Base-by-base conservation (phyloP, 495 filamentous ascomycete species). In the Lasiosphaeria hispida region DNA sequence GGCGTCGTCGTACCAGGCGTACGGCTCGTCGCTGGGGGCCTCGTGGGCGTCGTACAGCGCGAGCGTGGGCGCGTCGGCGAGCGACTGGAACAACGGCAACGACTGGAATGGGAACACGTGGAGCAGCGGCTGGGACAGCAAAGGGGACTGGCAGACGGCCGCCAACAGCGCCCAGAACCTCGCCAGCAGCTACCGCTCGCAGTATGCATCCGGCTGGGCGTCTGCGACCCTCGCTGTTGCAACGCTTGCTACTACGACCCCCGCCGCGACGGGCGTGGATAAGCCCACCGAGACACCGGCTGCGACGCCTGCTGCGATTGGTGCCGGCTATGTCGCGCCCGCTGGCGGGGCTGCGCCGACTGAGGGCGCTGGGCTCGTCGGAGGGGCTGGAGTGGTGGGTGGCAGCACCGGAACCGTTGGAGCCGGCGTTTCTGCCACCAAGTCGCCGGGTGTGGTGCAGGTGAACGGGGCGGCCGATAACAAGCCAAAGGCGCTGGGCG, bases 391-490 rank as follows among this genome's bases (percentile, higher is more conserved):
- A 30, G 23, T 30, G 23, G 23, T 30, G 23, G 23, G 17, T 7
- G 43, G 43, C 10, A 47, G 43, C 43, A 47, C 13, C 17, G 43
- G 14, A 15, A 47, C 14, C 5, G 15, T 47, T 7, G 9, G 15
- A 9, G 30, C 30, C 9, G 10, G 17, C 19, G 30, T 13, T 40
- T 34, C 7, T 18, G 38, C 43, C 41, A 38, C 33, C 33, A 33
- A 48, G 4, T 48, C 47, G 9, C 33, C 59, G 8, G 11, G 37
- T 15, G 8, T 53, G 48, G 59, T 62, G 23, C 59, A 62, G 59
- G 59, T 62, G 35, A 61, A 57, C 39, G 59, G 48, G 37, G 56
- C 15, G 36, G 48, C 11, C 33, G 33, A n/a, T 33, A 40, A 7
- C 41, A 19, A 40, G 19, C 40, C 34, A 13, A 58, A 35, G 41